Evolutionary conservation across 345 rosid genomes (phyloP), one percentile per base, ranked within the genome.

Genomic region (Erucastrum elatum): DNA sequence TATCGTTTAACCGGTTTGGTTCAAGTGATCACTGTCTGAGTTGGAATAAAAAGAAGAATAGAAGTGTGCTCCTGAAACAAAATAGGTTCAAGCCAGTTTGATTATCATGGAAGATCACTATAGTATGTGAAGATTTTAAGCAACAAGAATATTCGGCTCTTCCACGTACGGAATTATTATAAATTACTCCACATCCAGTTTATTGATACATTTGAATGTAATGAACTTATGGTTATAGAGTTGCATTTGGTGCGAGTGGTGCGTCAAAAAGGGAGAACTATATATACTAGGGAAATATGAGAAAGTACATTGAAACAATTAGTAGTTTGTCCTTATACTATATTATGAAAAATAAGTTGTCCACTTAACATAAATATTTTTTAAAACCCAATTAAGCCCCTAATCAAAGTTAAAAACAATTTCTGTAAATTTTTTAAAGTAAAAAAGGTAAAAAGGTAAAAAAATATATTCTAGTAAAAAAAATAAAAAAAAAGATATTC

Each of bases 211-310:
- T 39, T 65, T 72, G 30, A 53, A 41, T 46, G 70, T 15, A 39
- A 66, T 33, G 37, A 66, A 31, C 25, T 31, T 66, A 72, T 66
- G 74, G 78, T 79, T 67, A 67, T 73, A 67, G 64, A 67, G 64
- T 72, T 79, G 82, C 77, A 59, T 66, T 15, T 46, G 74, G 67
- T 79, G 78, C 35, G 58, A 59, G 60, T 77, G 66, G 69, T 67
- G 73, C 41, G 33, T 17, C 63, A 25, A 39, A 70, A 64, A 55
- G 58, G 27, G 71, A 55, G 51, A 37, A 16, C 26, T 41, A 17
- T 21, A 46, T 17, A 44, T 21, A 21, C 21, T 21, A 21, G 21
- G 21, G 21, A 21, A 21, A 21, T 21, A 21, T 21, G 21, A 21
- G 21, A 21, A 21, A 21, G 21, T 21, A 21, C 21, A 21, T 21